Evolutionary conservation across 2,329 filamentous ascomycete species (phyloP).

Genomic region (Echinosphaeria canescens): DNA sequence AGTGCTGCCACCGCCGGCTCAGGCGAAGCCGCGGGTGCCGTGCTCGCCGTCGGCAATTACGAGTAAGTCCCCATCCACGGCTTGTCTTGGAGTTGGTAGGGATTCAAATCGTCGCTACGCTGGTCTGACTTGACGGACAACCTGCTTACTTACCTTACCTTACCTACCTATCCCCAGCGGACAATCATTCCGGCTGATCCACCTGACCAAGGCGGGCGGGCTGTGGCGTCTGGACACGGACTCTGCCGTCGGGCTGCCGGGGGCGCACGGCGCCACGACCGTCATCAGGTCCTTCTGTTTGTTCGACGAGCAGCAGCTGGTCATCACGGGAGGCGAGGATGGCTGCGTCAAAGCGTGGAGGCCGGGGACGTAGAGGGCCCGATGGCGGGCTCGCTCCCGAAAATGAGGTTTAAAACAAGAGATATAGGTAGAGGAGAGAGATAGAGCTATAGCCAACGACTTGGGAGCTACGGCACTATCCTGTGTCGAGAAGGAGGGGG

Average conservation of each 20-base stretch:
- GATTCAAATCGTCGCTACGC: too few species aligned
- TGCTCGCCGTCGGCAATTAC: conserved; percentile 43
- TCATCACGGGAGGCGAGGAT: conserved; percentile 37
- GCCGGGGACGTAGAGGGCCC: conserved; percentile 10
- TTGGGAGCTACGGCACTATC: too few species aligned
- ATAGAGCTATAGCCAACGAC: too few species aligned
- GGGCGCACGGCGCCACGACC: conserved; percentile 41
- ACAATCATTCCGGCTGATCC: conserved; percentile 35
- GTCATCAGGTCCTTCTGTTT: conserved; percentile 38
- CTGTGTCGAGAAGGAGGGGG: too few species aligned
- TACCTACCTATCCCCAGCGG: conserved; percentile 14
- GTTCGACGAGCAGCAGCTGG: conserved; percentile 33
- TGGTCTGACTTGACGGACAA: too few species aligned
- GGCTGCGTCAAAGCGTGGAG: conserved; percentile 34
- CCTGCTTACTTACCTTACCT: conserved; percentile 11
- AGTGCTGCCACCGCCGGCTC: too few species aligned
- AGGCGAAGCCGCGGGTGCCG: conserved; percentile 33
- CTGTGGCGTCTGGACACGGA: conserved; percentile 32
- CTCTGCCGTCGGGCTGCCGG: conserved; percentile 33
- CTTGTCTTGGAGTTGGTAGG: too few species aligned
- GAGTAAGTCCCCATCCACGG: too few species aligned
- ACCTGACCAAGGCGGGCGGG: conserved; percentile 25
- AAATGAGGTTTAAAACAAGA: too few species aligned
- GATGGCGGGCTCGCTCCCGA: too few species aligned
- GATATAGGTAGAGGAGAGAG: too few species aligned